These are phyloP conservation scores for Penicillium chermesinum DNA, from an alignment of 495 filamentous ascomycete genomes.

Conservation along the genomic window DNA sequence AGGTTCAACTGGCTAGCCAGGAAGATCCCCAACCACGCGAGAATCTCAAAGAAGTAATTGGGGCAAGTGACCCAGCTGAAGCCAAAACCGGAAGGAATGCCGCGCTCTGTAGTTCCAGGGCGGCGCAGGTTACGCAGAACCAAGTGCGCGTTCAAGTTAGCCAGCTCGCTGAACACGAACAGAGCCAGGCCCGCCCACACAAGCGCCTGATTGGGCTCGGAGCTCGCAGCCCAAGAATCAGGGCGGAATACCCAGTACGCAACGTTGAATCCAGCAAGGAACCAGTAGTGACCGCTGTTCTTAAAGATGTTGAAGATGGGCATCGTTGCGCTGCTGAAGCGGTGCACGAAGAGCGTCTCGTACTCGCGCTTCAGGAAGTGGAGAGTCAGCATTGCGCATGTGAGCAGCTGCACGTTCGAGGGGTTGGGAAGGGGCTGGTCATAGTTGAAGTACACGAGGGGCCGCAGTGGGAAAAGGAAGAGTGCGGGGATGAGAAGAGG, in stretches of 20 bases:
- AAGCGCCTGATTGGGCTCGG: slow-evolving; percentile 39
- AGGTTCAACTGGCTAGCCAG: slow-evolving; percentile 70
- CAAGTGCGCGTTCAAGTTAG: slow-evolving; percentile 74
- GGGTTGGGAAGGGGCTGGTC: slow-evolving; percentile 46
- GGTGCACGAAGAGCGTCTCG: slow-evolving; percentile 91
- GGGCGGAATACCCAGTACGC: slow-evolving; percentile 83
- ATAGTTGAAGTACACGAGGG: slow-evolving; percentile 63
- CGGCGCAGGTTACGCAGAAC: slow-evolving; percentile 69
- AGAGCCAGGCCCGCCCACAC: slow-evolving; percentile 61
- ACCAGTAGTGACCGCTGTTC: slow-evolving; percentile 89
- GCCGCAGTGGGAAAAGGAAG: slow-evolving; percentile 62
- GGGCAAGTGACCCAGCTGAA: slow-evolving; percentile 87
- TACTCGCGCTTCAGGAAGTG: slow-evolving; percentile 96
- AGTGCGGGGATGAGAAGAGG: slow-evolving; percentile 87
- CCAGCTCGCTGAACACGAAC: slow-evolving; percentile 69
- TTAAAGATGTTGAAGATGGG: slow-evolving; percentile 82
- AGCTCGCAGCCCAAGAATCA: slow-evolving; percentile 49
- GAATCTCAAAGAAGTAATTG: slow-evolving; percentile 91
- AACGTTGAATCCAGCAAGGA: slow-evolving; percentile 73
- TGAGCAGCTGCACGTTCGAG: slow-evolving; percentile 62
- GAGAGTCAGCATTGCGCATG: slow-evolving; percentile 62
- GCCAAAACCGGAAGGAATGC: slow-evolving; percentile 82
- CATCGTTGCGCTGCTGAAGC: slow-evolving; percentile 92
- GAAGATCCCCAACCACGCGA: slow-evolving; percentile 76
- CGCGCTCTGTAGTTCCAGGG: slow-evolving; percentile 75